These are phyloP conservation scores for Dactylis glomerata DNA, from an alignment of 176 grass and related monocot species.

Conservation along the genomic window DNA sequence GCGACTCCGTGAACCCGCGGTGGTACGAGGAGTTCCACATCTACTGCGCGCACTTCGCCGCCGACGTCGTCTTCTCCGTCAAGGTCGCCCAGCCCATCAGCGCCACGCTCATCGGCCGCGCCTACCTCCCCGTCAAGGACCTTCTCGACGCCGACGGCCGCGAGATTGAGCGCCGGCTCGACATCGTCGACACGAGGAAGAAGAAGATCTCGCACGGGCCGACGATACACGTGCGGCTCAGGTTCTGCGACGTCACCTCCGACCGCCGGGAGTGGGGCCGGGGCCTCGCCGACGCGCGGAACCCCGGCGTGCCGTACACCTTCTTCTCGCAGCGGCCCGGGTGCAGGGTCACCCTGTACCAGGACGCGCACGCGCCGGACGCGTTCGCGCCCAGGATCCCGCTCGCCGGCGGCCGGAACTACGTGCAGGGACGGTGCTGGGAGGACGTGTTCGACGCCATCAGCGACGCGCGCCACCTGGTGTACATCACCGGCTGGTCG, in stretches of 20 bases:
- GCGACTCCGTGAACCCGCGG: constrained; percentile 75
- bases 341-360: constrained; percentile 85
- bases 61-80: constrained; percentile 78
- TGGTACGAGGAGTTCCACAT: constrained; percentile 97
- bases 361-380: constrained; percentile 81
- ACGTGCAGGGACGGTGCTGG: constrained; percentile 60
- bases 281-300: constrained; percentile 43
- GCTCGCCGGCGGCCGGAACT: constrained; percentile 57
- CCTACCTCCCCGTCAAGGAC: constrained; percentile 66
- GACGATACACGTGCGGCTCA: constrained; percentile 62
- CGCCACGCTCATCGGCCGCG: constrained; percentile 82
- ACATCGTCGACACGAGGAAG: constrained; percentile 34
- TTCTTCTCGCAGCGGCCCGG: constrained; percentile 92
- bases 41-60: constrained; percentile 85
- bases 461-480: constrained; percentile 62
- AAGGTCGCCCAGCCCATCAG: constrained; percentile 68
- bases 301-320: constrained; percentile 77
- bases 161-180: constrained; percentile 55
- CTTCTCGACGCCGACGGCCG: constrained; percentile 43
- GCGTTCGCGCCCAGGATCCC: constrained; percentile 76
- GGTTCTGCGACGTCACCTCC: constrained; percentile 52
- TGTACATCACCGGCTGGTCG: constrained; percentile 88
- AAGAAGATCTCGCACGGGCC: constrained; percentile 46
- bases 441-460: constrained; percentile 94
- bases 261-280: constrained; percentile 56